Evolutionary conservation across 2,329 filamentous ascomycete genomes (phyloP).

Genomic region (Fusarium lateritium): DNA sequence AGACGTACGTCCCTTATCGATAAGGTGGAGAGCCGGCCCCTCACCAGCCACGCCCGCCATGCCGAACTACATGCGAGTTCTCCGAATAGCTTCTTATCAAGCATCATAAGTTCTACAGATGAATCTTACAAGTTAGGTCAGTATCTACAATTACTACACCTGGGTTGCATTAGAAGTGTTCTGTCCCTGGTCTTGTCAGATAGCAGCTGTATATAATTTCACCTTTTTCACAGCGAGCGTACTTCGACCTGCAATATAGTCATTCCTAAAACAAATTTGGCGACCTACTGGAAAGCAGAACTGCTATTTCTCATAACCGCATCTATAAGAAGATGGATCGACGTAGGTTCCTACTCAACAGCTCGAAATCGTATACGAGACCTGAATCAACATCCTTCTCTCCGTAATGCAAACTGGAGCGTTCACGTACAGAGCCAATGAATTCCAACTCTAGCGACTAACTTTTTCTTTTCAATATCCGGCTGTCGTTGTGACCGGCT

Average conservation of each 20-base stretch:
- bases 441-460: slow-evolving; percentile 25
- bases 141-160: slow-evolving; percentile 28
- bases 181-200: slow-evolving; percentile 11
- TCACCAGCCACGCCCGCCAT: slow-evolving; percentile 10
- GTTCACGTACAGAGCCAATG: slow-evolving; percentile 42
- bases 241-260: slow-evolving; percentile 39
- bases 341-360: slow-evolving; percentile 35
- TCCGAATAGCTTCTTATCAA: background rate
- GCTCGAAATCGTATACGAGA: slow-evolving; percentile 36
- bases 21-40: slow-evolving; percentile 22
- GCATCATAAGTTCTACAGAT: slow-evolving; percentile 4
- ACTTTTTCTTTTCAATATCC: slow-evolving; percentile 16
- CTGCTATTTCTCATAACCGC: slow-evolving; percentile 31
- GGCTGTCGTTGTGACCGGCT: slow-evolving; percentile 9
- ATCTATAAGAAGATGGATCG: slow-evolving; percentile 31
- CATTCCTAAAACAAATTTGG: slow-evolving; percentile 38
- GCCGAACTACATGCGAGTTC: slow-evolving; percentile 3
- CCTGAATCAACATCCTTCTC: slow-evolving; percentile 43
- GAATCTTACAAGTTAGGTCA: background rate
- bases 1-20: slow-evolving; percentile 34
- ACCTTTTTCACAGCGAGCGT: slow-evolving; percentile 27
- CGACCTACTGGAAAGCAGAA: slow-evolving; percentile 42
- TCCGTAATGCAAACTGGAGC: slow-evolving; percentile 40
- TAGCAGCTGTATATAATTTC: slow-evolving; percentile 15
- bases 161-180: background rate